Conservation (phyloP, 768 basidiomycete genomes). For the Agrocybe pediades region DNA sequence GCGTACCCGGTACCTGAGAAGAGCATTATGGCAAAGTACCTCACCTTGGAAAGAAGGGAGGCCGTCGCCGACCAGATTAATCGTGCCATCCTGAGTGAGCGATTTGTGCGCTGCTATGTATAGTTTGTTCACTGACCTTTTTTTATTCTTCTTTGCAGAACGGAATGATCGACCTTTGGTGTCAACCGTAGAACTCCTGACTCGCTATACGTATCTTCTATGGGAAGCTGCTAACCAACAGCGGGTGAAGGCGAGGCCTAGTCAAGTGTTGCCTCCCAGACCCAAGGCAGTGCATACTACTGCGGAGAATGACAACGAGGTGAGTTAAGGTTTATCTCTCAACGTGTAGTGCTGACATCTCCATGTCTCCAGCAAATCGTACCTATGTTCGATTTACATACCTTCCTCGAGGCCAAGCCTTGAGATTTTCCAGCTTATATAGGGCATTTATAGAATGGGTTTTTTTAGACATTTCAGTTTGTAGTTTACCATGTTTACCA, state of each 20-base stretch:
- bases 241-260: slow-evolving; percentile 48
- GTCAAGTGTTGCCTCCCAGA: slow-evolving; percentile 46
- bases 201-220: slow-evolving; percentile 65
- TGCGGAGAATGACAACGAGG: slow-evolving; percentile 42
- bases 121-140: background rate
- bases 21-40: slow-evolving; percentile 74
- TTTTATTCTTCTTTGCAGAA: slow-evolving; percentile 38
- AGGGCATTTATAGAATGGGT: background rate
- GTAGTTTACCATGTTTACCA: background rate
- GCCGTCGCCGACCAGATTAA: slow-evolving; percentile 89
- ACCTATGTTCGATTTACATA: slow-evolving; percentile 55
- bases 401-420: slow-evolving; percentile 50
- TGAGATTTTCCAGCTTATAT: slow-evolving; percentile 23
- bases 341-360: slow-evolving; percentile 2
- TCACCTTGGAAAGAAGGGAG: slow-evolving; percentile 76
- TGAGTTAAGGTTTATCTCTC: slow-evolving; percentile 15
- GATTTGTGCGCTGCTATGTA: background rate
- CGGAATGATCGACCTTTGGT: slow-evolving; percentile 49
- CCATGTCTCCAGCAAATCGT: slow-evolving; percentile 32
- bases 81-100: slow-evolving; percentile 80
- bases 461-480: background rate
- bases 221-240: slow-evolving; percentile 60
- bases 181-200: slow-evolving; percentile 62
- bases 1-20: slow-evolving; percentile 83
- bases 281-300: slow-evolving; percentile 21